Conservation (phyloP, 306 rosid genomes). For the Dalbergia cochinchinensis region DNA sequence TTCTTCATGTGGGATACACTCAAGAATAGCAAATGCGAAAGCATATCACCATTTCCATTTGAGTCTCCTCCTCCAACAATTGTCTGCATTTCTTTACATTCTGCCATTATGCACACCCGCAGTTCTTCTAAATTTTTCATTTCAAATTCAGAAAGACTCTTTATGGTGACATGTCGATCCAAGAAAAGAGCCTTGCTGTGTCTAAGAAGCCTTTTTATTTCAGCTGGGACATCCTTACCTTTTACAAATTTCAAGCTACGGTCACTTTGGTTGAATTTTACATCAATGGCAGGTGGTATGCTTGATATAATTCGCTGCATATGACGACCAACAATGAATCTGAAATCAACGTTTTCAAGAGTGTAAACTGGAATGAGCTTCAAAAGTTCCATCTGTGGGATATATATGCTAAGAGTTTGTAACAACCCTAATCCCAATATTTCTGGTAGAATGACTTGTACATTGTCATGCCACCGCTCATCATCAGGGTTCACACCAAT, state of each 20-base stretch:
- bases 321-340: slow-evolving; percentile 37
- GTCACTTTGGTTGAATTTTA: background rate
- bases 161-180: slow-evolving; percentile 36
- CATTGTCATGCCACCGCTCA: slow-evolving; percentile 30
- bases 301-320: slow-evolving; percentile 33
- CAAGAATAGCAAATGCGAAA: background rate
- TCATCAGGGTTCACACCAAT: slow-evolving; percentile 42
- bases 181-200: slow-evolving; percentile 16
- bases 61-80: background rate
- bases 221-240: slow-evolving; percentile 9
- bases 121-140: background rate
- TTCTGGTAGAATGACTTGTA: slow-evolving; percentile 20
- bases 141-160: slow-evolving; percentile 26
- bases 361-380: background rate
- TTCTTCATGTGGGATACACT: slow-evolving; percentile 48
- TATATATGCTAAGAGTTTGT: slow-evolving; percentile 17
- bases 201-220: background rate
- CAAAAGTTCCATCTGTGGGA: slow-evolving; percentile 29
- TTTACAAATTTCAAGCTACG: slow-evolving; percentile 21
- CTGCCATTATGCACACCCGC: slow-evolving; percentile 31
- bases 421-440: background rate
- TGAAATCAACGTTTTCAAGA: background rate
- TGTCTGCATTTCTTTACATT: slow-evolving; percentile 49
- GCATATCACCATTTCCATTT: background rate
- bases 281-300: background rate